A percentile compares a stretch with the other conserved stretches of the same genome.
Conservation (phyloP, 441 rosid species). For the Lepidium campestre region DNA sequence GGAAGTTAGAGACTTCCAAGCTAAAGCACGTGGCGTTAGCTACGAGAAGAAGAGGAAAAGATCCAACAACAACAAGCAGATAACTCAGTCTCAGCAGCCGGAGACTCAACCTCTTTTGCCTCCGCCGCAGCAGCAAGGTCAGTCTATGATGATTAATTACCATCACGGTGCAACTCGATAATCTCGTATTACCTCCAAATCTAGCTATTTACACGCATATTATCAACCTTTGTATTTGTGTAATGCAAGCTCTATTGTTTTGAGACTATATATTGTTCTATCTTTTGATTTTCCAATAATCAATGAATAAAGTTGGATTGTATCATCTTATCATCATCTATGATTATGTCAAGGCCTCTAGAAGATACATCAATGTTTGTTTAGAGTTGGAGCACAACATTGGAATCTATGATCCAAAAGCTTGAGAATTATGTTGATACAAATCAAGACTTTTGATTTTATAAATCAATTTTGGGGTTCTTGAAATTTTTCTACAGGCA, state of each 20-base stretch:
- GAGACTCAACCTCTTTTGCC: conserved; percentile 9
- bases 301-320: not conserved
- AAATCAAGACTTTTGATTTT: not conserved
- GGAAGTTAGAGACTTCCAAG: conserved; percentile 82
- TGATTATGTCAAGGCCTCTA: not conserved
- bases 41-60: conserved; percentile 82
- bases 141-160: conserved; percentile 13
- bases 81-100: not conserved
- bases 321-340: not conserved
- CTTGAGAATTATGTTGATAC: not conserved
- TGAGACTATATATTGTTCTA: not conserved
- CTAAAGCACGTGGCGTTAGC: conserved; percentile 78
- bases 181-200: not conserved
- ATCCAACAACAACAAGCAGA: conserved; percentile 36
- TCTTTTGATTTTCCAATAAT: not conserved
- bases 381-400: not conserved
- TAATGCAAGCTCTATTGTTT: not conserved
- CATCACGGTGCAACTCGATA: conserved; percentile 31
- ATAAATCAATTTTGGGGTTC: not conserved
- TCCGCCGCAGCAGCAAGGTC: conserved; percentile 16
- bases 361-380: not conserved
- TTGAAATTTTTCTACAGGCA: not conserved
- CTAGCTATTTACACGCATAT: not conserved
- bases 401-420: not conserved
- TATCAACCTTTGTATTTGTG: conserved; percentile 8